These are phyloP conservation scores for Cladosporium cucumerinum DNA, from an alignment of 2,329 filamentous ascomycete species.

Conservation along the genomic window DNA sequence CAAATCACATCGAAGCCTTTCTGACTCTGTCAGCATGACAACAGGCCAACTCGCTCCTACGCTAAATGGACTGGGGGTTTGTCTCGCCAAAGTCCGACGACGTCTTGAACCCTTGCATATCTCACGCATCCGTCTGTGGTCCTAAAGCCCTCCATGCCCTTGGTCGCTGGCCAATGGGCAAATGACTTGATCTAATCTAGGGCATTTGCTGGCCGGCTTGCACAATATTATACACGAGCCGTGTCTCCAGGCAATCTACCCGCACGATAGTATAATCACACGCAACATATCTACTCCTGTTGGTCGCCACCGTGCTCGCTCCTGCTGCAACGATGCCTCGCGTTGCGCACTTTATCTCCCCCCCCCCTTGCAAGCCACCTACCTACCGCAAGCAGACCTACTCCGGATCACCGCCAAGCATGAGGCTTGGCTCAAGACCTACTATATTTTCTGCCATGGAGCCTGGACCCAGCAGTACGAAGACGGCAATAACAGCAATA, in stretches of 20 bases:
- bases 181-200: neutral
- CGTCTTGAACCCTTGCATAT: neutral
- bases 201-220: neutral
- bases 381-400: neutral
- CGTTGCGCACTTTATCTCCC: neutral
- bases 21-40: neutral
- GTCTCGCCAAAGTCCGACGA: neutral
- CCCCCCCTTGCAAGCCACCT: neutral
- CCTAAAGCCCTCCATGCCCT: neutral
- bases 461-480: neutral
- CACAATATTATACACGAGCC: neutral
- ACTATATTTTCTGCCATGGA: neutral
- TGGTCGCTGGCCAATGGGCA: neutral
- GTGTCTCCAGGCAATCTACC: neutral
- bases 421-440: neutral
- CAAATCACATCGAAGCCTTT: neutral
- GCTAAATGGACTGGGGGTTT: neutral
- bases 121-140: neutral
- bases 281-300: neutral
- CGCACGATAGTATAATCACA: neutral
- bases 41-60: neutral
- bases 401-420: conserved; percentile 1
- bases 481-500: neutral
- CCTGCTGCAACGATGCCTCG: neutral
- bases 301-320: neutral